Base-by-base conservation (phyloP, 768 basidiomycete genomes). In the Russula brevipes region DNA sequence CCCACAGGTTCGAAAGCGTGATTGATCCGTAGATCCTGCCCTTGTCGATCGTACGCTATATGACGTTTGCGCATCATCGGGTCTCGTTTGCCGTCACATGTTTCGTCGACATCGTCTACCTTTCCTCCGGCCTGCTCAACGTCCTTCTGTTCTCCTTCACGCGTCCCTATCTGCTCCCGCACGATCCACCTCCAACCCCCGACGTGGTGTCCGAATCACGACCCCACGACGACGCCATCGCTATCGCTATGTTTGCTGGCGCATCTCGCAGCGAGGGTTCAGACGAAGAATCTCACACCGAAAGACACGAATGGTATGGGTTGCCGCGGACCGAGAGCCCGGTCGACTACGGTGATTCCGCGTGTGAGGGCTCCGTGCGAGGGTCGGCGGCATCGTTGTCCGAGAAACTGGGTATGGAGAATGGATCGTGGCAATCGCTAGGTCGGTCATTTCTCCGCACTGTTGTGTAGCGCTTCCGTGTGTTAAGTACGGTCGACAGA, bases 81-180 rank as follows among this genome's bases (percentile, higher is more conserved):
- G 69, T 76, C 24, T 73, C 79, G 6, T 75, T 76, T 64, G 70
- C 69, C 42, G 73, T 75, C 24, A 76, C 73, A 11, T 72, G 77
- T 30, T 73, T 79, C 54, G 72, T 75, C 12, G 77, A 74, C 39
- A 68, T 75, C 10, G 50, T 82, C 14, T 81, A 77, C 64, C 72
- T 77, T 7, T 74, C 76, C 33, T 79, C 76, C 0, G 81, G 81
- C 10, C 59, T 80, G 41, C 72, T 80, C 66, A 80, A 82, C 62
- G 73, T 77, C 33, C 60, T 78, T 46, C 73, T 82, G 19, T 72
- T 68, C 72, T 64, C 71, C 0, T 46, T 72, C 11, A 79, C 78
- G 2, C 75, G 78, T 9, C 78, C 78, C 8, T 71, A 72, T 24
- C 69, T 79, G 35, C 66, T 79, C 19, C 78, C 74, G 17, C 61